Percentiles rank a stretch among this genome's conserved stretches.
phyloP scores from a whole-genome alignment of 108 stramenopile genomes.

The Conticribra weissflogii region DNA sequence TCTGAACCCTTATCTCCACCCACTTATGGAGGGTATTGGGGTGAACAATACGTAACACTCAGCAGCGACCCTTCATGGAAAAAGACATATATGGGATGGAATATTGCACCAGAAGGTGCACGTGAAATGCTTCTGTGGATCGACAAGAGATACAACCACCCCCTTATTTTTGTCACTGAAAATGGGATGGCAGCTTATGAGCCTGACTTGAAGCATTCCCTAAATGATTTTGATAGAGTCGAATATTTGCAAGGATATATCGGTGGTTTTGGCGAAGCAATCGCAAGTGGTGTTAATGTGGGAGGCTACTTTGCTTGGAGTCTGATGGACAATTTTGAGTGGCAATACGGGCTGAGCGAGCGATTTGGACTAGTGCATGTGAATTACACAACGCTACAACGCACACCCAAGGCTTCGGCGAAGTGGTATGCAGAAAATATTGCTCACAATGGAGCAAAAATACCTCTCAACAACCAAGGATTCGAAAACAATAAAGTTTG shows the following conservation, averaged over 20 bases:
- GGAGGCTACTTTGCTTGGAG: slow-evolving; percentile 95
- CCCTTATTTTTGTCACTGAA: slow-evolving; percentile 76
- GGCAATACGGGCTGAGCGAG: slow-evolving; percentile 88
- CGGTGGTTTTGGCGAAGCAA: slow-evolving; percentile 70
- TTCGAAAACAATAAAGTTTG: too few relatives aligned
- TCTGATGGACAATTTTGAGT: slow-evolving; percentile 92
- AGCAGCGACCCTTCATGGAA: slow-evolving; percentile 58
- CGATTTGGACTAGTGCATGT: slow-evolving; percentile 91
- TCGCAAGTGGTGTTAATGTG: slow-evolving; percentile 74
- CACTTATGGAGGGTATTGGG: slow-evolving; percentile 70
- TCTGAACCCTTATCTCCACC: slow-evolving; percentile 39
- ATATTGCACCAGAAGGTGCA: slow-evolving; percentile 73
- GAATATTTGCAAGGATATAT: slow-evolving; percentile 72
- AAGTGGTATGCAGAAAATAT: slow-evolving; percentile 71
- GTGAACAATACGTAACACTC: slow-evolving; percentile 68
- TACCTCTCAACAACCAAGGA: background rate
- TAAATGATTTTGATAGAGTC: slow-evolving; percentile 58
- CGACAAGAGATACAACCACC: slow-evolving; percentile 58
- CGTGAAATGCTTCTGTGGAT: slow-evolving; percentile 79
- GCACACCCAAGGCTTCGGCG: slow-evolving; percentile 84
- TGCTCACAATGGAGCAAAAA: slow-evolving; percentile 48
- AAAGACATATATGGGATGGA: slow-evolving; percentile 79
- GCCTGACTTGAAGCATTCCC: slow-evolving; percentile 50
- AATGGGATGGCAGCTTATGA: slow-evolving; percentile 80
- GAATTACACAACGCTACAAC: slow-evolving; percentile 79